phyloP scores from a whole-genome alignment of 2,329 filamentous ascomycete genomes.

The Emmonsiellopsis sp. region DNA sequence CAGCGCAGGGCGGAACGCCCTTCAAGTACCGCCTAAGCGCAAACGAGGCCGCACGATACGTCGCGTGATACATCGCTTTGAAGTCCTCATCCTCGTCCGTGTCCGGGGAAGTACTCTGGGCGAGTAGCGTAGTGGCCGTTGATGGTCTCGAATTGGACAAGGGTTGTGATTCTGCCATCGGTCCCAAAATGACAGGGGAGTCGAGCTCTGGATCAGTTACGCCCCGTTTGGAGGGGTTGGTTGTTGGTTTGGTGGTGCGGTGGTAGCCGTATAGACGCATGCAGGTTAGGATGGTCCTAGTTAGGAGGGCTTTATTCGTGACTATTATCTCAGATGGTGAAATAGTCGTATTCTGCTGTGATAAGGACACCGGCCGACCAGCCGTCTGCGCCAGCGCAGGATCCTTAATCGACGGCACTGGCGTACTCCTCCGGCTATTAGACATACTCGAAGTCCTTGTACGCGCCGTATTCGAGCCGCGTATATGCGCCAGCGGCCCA shows the following conservation, averaged over 20 bases:
- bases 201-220: conserved; percentile 3
- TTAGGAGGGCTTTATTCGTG: conserved; percentile 33
- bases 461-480: background rate
- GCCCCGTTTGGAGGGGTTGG: background rate
- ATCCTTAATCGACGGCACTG: background rate
- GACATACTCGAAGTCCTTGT: background rate
- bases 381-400: background rate
- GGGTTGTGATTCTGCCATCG: conserved; percentile 7
- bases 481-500: background rate
- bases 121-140: background rate
- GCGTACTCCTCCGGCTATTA: conserved; percentile 1
- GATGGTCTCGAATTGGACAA: background rate
- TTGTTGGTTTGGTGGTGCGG: conserved; percentile 11
- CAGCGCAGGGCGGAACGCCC: conserved; percentile 6
- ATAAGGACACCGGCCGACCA: background rate
- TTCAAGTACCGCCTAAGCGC: conserved; percentile 33
- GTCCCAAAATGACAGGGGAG: conserved; percentile 9
- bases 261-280: conserved; percentile 37
- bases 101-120: background rate
- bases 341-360: background rate
- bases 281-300: conserved; percentile 34
- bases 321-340: conserved; percentile 14
- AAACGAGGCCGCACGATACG: conserved; percentile 35
- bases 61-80: conserved; percentile 36
- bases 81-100: conserved; percentile 31